These are phyloP conservation scores for Phaeosphaeriaceae sp. DNA, from an alignment of 2,329 filamentous ascomycete species.

Conservation along the genomic window DNA sequence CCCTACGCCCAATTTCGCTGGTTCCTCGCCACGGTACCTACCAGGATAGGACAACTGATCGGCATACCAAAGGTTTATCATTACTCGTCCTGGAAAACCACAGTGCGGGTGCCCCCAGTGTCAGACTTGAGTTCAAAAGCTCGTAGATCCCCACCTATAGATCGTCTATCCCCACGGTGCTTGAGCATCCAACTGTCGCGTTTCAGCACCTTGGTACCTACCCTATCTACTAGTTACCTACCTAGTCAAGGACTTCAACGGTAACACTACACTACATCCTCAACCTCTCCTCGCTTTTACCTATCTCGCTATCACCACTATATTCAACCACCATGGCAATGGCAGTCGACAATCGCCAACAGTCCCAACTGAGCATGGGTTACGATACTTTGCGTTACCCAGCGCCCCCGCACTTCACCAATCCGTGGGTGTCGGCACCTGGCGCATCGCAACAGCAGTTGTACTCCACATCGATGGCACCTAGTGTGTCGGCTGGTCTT, in stretches of 20 bases:
- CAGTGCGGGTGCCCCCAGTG: conserved; percentile 43
- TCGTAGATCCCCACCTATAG: conserved; percentile 57
- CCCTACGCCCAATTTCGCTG: conserved; percentile 44
- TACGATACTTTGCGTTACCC: conserved; percentile 82
- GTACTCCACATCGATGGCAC: conserved; percentile 70
- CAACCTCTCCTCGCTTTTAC: conserved; percentile 29
- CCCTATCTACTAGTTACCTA: too few relatives aligned
- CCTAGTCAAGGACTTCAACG: conserved; percentile 21
- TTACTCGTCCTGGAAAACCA: conserved; percentile 42
- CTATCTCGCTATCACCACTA: conserved; percentile 17
- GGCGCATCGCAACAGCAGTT: conserved; percentile 63
- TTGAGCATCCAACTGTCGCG: conserved; percentile 43
- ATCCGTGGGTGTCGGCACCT: conserved; percentile 74
- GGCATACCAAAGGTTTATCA: conserved; percentile 46
- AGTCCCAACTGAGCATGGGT: conserved; percentile 69
- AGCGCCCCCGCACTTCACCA: conserved; percentile 76
- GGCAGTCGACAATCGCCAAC: conserved; percentile 90
- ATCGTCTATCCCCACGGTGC: conserved; percentile 59
- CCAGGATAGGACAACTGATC: conserved; percentile 46
- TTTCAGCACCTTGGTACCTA: conserved; percentile 43
- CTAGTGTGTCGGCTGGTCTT: conserved; percentile 54
- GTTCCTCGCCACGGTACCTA: conserved; percentile 45
- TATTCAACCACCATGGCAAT: conserved; percentile 74
- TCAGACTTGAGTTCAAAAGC: conserved; percentile 49
- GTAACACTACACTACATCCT: conserved; percentile 36